Conservation (phyloP, 352 stramenopile genomes). For the Phytophthora tentaculata region DNA sequence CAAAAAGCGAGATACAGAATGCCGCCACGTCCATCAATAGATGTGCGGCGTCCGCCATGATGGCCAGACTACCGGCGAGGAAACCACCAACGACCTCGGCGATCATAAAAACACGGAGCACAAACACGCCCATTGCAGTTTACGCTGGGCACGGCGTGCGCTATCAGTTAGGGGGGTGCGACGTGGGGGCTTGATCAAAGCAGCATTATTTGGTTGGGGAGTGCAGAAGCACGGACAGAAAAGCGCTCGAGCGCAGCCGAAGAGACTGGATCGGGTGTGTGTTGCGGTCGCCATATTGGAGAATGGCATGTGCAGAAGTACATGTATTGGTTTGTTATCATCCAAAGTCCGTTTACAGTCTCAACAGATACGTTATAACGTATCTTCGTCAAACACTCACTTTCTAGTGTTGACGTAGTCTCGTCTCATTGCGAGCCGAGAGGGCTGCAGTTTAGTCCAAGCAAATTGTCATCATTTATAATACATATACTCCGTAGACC, state of each 20-base stretch:
- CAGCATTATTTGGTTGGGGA: not conserved
- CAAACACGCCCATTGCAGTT: conserved; percentile 50
- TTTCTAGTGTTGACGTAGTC: no score
- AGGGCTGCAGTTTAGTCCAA: no score
- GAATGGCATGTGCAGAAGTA: not conserved
- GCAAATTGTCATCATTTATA: no score
- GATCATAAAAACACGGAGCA: conserved; percentile 93
- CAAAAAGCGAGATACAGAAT: conserved; percentile 69
- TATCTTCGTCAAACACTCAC: no score
- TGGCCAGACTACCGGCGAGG: conserved; percentile 90
- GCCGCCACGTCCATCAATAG: conserved; percentile 64
- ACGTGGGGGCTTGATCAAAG: not conserved
- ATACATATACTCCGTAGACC: no score
- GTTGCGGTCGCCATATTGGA: not conserved
- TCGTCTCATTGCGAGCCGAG: no score
- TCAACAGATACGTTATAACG: no score
- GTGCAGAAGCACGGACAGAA: no score
- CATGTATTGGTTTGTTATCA: no score
- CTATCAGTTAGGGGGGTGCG: conserved; percentile 21
- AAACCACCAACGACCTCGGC: conserved; percentile 94
- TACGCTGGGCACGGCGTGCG: conserved; percentile 50
- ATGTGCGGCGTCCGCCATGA: conserved; percentile 88
- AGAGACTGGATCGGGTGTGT: not conserved
- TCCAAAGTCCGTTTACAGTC: no score
- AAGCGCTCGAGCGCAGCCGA: no score